Evolutionary conservation across 495 filamentous ascomycete genomes (phyloP), one percentile per base, ranked within the genome.

Genomic region (Rusavskia elegans): DNA sequence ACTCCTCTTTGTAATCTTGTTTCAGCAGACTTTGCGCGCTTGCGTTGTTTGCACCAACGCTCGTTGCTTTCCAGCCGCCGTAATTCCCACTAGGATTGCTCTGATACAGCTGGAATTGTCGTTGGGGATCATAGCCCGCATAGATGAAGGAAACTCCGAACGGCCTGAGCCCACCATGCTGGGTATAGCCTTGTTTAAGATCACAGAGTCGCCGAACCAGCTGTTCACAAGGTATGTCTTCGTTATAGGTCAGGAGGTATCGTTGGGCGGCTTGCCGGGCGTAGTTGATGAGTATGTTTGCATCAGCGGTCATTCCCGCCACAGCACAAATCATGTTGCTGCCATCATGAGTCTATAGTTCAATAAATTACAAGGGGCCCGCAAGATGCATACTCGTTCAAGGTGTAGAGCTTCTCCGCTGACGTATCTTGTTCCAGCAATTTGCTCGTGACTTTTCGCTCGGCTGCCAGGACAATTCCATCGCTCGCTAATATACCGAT

Each of bases 241-340:
- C 87, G 75, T 95, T 94, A 80, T 97, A 99, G 55, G 92, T 99
- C 52, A 92, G 80, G 64, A 99, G 92, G 69, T 97, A 97, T 56
- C 81, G 80, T 71, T 99, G 92, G 53, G 92, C 93, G 62, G 83
- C 83, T 79, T 94, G 87, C 56, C 92, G 89, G 68, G 92, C 92
- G 71, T 87, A 95, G 77, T 97, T 97, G 82, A 98, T 97, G 60
- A 98, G 84, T 70, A 98, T 98, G 75, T 98, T 98, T 59, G 92
- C 92, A 67, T 98, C 92, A 64, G 92, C 89, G 46, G 88, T 97
- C 92, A 97, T 96, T 71, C 92, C 92, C 58, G 92, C 92, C 51
- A 98, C 92, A 52, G 92, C 92, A 73, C 90, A 96, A 66, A 98
- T 97, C 93, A 97, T 97, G 74, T 98, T 98, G 73, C 92, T 98